Evolutionary conservation across 1,284 basidiomycete species (phyloP).

Genomic region (Schizophyllum amplum): DNA sequence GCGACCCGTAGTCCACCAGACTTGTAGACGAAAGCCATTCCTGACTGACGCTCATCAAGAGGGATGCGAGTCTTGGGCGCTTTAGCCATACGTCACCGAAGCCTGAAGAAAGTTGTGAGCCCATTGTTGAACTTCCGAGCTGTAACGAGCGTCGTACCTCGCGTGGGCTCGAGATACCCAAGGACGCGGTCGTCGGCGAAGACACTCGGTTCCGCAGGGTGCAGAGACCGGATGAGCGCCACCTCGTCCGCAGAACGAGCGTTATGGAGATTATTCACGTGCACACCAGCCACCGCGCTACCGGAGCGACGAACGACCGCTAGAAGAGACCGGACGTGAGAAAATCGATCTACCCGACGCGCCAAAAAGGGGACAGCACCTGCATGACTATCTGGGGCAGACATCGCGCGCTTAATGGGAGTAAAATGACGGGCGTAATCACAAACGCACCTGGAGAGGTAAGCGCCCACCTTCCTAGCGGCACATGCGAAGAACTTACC

Average conservation of each 20-base stretch:
- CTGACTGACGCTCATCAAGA: conserved; percentile 40
- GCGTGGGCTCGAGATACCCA: conserved; percentile 57
- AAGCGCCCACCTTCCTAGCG: not conserved
- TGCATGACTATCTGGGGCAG: conserved; percentile 44
- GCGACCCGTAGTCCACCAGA: conserved; percentile 9
- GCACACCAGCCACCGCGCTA: conserved; percentile 30
- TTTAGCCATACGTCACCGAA: conserved; percentile 60
- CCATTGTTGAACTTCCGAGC: not conserved
- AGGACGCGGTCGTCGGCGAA: conserved; percentile 46
- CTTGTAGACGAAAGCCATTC: conserved; percentile 33
- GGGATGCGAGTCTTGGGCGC: conserved; percentile 39
- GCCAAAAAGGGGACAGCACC: conserved; percentile 24
- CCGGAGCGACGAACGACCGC: conserved; percentile 11
- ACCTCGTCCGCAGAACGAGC: conserved; percentile 40
- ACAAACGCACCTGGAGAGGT: conserved; percentile 7
- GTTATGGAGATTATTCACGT: conserved; percentile 50
- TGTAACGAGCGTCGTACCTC: conserved; percentile 33
- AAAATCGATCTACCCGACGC: not conserved
- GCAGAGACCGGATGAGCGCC: conserved; percentile 39
- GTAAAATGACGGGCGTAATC: not conserved
- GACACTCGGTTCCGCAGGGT: conserved; percentile 45
- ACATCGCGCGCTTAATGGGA: not conserved
- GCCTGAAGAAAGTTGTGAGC: conserved; percentile 28
- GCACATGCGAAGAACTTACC: conserved; percentile 13
- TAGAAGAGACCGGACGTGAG: not conserved